Base-by-base conservation (phyloP, 306 rosid genomes). In the Ormosia emarginata region DNA sequence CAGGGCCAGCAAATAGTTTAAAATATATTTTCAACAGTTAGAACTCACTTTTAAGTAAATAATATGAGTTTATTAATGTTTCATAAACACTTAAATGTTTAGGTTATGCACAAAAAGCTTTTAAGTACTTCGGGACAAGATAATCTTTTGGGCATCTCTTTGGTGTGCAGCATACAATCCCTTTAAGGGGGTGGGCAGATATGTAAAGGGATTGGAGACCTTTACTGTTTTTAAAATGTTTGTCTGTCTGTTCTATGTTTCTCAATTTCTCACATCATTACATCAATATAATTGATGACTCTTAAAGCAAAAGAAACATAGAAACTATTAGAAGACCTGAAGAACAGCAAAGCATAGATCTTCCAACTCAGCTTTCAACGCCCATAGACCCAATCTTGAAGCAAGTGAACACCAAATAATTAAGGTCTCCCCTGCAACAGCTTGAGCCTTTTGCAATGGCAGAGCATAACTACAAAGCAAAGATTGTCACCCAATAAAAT, bases 381-480 rank as follows among this genome's bases (percentile, higher is more conserved):
- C 94, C 98, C 99, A 95, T 74, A 95, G 88, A 68, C 99, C 99
- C 90, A 95, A 87, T 86, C 94, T 89, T 79, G 98, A 95, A 72
- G 98, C 98, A 82, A 95, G 98, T 52, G 97, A 93, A 69, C 98
- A 93, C 98, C 98, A 95, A 83, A 95, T 88, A 76, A 89, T 91
- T 78, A 95, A 89, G 79, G 98, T 95, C 88, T 95, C 98, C 87
- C 84, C 90, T 62, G 98, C 98, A 76, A 95, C 92, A 85, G 98
- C 98, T 89, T 95, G 93, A 82, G 98, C 98, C 83, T 95, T 93
- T 30, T 81, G 92, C 85, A 85, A 78, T 14, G 97, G 97, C 69
- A 95, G 86, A 58, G 97, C 98, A 61, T 90, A 88, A 81, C 98
- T 95, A 92, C 86, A 75, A 83, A 86, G 77, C 17, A 70, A 41